phyloP scores from a whole-genome alignment of 768 basidiomycete genomes.

The Porpolomopsis calyptriformis region DNA sequence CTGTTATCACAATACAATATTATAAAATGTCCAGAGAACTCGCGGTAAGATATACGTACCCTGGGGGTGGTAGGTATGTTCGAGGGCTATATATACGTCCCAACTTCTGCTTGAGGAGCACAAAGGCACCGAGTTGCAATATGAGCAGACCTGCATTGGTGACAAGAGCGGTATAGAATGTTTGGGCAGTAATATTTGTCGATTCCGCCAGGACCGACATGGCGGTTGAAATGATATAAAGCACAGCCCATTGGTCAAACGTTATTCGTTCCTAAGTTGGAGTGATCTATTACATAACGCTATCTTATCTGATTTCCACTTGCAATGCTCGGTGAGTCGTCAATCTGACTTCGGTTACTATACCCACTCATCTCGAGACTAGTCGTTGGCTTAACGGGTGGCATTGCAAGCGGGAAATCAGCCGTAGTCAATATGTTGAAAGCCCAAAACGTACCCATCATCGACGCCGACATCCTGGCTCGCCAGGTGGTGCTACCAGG shows the following conservation, averaged over 20 bases:
- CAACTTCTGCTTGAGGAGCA: slow-evolving; percentile 46
- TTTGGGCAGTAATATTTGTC: slow-evolving; percentile 28
- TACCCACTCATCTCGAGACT: neutral
- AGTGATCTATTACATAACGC: too few species aligned
- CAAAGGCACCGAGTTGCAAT: slow-evolving; percentile 43
- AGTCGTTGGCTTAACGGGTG: slow-evolving; percentile 95
- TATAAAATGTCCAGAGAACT: too few species aligned
- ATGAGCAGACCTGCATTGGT: slow-evolving; percentile 40
- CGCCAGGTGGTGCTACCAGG: slow-evolving; percentile 80
- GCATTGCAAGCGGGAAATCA: slow-evolving; percentile 95
- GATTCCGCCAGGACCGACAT: slow-evolving; percentile 16
- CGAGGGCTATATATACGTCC: slow-evolving; percentile 52
- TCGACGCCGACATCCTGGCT: slow-evolving; percentile 89
- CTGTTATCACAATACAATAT: too few species aligned
- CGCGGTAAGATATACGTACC: slow-evolving; percentile 24
- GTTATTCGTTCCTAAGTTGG: too few species aligned
- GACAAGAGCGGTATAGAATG: slow-evolving; percentile 52
- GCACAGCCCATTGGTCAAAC: too few species aligned
- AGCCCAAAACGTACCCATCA: slow-evolving; percentile 59
- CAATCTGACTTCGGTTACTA: neutral
- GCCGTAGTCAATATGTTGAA: slow-evolving; percentile 73
- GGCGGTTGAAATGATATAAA: slow-evolving; percentile 4
- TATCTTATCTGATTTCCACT: slow-evolving; percentile 1
- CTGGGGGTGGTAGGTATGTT: slow-evolving; percentile 48
- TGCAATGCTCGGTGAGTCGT: neutral